phyloP scores from a whole-genome alignment of 129 eudicot species.

The Logfia minima region DNA sequence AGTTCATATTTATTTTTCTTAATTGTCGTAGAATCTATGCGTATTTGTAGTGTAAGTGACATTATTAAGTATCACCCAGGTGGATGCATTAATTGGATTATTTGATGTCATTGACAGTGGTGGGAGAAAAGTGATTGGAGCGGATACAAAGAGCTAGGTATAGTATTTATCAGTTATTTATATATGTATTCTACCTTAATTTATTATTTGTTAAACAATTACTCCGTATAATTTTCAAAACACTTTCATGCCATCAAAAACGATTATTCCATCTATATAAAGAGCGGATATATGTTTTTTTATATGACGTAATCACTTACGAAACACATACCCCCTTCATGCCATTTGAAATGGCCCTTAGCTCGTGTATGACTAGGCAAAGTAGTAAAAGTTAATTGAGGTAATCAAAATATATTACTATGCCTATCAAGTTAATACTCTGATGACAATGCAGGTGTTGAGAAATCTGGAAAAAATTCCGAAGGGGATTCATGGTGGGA shows the following conservation, averaged over 20 bases:
- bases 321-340: not conserved
- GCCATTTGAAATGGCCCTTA: not conserved
- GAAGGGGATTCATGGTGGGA: constrained; percentile 99
- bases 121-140: constrained; percentile 99
- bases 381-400: not conserved
- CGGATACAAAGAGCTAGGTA: constrained; percentile 98
- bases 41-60: constrained; percentile 9
- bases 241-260: not conserved
- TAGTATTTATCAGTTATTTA: constrained; percentile 1
- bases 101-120: constrained; percentile 98
- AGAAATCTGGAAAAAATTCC: constrained; percentile 88
- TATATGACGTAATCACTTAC: not conserved
- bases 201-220: not conserved
- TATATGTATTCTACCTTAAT: not conserved
- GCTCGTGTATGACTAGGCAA: not conserved
- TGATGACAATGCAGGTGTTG: constrained; percentile 55
- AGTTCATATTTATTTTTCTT: not conserved
- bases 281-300: not conserved
- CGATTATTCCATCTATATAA: not conserved
- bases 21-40: not conserved
- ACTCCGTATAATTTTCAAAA: not conserved
- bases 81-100: constrained; percentile 90
- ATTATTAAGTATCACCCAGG: constrained; percentile 68
- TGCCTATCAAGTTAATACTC: not conserved
- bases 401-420: not conserved